A percentile compares a stretch with the other conserved stretches of the same genome.
Conservation (phyloP, 1,139 yeast genomes). For the Eremothecium sinecaudum region DNA sequence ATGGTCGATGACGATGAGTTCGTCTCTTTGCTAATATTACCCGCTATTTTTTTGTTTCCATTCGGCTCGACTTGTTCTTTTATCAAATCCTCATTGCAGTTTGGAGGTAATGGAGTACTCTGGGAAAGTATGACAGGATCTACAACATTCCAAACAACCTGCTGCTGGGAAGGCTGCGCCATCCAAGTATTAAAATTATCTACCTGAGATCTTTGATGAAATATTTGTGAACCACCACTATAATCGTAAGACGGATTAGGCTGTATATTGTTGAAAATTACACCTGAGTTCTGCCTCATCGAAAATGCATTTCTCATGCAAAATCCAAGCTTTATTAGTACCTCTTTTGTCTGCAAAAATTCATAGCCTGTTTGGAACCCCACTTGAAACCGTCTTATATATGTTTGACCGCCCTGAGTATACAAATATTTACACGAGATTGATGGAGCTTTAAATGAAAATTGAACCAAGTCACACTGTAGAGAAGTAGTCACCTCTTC, state of each 20-base stretch:
- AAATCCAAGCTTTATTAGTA: constrained; percentile 13
- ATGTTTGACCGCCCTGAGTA: constrained; percentile 2
- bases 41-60: too few species aligned
- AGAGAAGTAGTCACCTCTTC: constrained; percentile 8
- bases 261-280: not conserved
- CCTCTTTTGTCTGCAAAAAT: constrained; percentile 10
- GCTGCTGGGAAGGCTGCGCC: constrained; percentile 1
- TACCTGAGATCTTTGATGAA: not conserved
- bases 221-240: not conserved
- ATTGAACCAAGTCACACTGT: constrained; percentile 12
- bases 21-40: too few species aligned
- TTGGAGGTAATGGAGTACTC: constrained; percentile 4
- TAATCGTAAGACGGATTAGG: not conserved
- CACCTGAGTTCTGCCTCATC: constrained; percentile 4
- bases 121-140: constrained; percentile 4
- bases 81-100: too few species aligned
- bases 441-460: constrained; percentile 20
- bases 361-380: constrained; percentile 14
- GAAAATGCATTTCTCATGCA: constrained; percentile 10
- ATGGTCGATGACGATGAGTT: not conserved
- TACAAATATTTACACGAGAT: constrained; percentile 23
- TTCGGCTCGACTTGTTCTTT: too few species aligned
- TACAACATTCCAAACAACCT: not conserved
- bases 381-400: constrained; percentile 22
- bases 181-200: constrained; percentile 1